Conservation (phyloP, 495 filamentous ascomycete genomes). For the Aspergillus avenaceus region DNA sequence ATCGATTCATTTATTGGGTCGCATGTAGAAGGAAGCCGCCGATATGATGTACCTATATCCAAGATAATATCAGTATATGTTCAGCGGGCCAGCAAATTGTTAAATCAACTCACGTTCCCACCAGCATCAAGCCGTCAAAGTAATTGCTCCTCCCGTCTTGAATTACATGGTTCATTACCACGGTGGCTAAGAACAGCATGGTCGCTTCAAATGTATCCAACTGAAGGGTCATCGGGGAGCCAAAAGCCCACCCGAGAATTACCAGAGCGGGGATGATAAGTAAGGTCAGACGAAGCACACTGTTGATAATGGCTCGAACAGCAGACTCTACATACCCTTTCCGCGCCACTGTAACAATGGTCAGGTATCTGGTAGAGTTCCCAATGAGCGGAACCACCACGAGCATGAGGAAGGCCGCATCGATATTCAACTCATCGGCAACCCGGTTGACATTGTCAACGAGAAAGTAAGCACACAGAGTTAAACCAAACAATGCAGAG, state of each 20-base stretch:
- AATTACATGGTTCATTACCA: constrained; percentile 39
- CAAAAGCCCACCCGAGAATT: constrained; percentile 33
- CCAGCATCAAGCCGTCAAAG: constrained; percentile 23
- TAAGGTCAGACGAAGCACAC: constrained; percentile 24
- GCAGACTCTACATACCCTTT: constrained; percentile 21
- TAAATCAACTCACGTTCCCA: constrained; percentile 20
- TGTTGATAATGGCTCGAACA: constrained; percentile 22
- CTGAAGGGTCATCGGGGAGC: constrained; percentile 24
- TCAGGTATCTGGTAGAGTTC: constrained; percentile 19
- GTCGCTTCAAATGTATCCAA: constrained; percentile 35
- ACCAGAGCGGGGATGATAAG: constrained; percentile 34
- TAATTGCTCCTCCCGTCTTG: constrained; percentile 71
- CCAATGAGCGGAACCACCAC: constrained; percentile 24
- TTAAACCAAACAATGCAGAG: constrained; percentile 7
- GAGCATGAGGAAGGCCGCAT: constrained; percentile 18
- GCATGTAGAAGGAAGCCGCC: constrained; percentile 12
- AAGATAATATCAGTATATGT: background rate
- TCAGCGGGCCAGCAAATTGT: background rate
- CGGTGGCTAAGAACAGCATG: constrained; percentile 27
- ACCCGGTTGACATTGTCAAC: constrained; percentile 20
- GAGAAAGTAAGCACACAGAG: constrained; percentile 21
- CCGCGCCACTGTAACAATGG: constrained; percentile 15
- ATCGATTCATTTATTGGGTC: constrained; percentile 2
- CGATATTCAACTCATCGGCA: constrained; percentile 9
- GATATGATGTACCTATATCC: constrained; percentile 12